phyloP scores from a whole-genome alignment of 176 grass and related monocot genomes.

The Oryza punctata region DNA sequence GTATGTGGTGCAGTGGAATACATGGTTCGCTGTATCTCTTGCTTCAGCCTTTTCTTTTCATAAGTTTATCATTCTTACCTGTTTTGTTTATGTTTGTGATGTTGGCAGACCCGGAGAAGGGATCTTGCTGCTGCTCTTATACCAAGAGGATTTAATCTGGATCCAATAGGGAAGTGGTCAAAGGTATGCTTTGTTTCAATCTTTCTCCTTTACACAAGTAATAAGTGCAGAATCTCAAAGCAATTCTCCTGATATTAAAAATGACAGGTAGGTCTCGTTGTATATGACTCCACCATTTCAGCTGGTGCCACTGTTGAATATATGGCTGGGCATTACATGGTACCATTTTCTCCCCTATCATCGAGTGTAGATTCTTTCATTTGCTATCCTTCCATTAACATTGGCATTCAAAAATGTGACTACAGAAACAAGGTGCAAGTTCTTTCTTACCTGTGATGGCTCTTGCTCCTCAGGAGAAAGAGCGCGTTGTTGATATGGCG shows the following conservation, averaged over 20 bases:
- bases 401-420: slow-evolving; percentile 7
- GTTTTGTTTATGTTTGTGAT: slow-evolving; percentile 1
- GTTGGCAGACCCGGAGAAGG: slow-evolving; percentile 76
- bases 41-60: not conserved
- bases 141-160: slow-evolving; percentile 97
- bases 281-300: slow-evolving; percentile 94
- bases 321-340: slow-evolving; percentile 98
- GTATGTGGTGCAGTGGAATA: not conserved
- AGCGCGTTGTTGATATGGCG: slow-evolving; percentile 97
- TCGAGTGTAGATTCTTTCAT: slow-evolving; percentile 4
- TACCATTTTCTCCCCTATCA: slow-evolving; percentile 36
- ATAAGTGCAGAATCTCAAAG: not conserved
- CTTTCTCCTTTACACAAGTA: not conserved
- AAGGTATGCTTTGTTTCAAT: slow-evolving; percentile 59
- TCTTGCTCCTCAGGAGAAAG: slow-evolving; percentile 95
- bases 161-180: slow-evolving; percentile 98
- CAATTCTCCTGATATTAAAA: slow-evolving; percentile 20
- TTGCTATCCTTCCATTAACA: not conserved
- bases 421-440: slow-evolving; percentile 98
- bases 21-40: not conserved
- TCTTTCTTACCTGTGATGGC: slow-evolving; percentile 99
- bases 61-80: not conserved
- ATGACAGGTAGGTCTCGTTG: slow-evolving; percentile 90
- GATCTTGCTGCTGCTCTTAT: slow-evolving; percentile 98
- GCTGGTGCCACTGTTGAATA: slow-evolving; percentile 95